Evolutionary conservation across 345 rosid genomes (phyloP), one percentile per base, ranked within the genome.

Genomic region (Eucalyptus viminalis): DNA sequence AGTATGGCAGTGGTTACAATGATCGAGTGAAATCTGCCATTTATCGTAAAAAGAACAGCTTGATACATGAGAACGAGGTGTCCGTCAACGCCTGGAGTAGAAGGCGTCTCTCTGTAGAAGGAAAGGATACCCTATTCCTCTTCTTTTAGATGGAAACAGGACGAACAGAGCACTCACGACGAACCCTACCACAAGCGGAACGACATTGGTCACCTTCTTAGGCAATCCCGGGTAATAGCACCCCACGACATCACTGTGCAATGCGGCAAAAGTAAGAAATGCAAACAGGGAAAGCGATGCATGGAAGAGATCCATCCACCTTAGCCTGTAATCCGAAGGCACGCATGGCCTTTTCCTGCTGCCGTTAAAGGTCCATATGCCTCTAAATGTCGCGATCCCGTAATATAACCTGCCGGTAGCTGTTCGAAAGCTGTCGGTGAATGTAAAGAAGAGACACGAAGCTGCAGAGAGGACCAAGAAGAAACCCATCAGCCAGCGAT

Each of bases 41-140:
- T 65, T 37, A 29, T 62, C 0, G 31, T 29, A 29, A 62, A 62
- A 29, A 62, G 69, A 62, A 13, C 31, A 62, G 34, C 31, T 29
- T 29, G 69, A 62, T 62, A 15, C 76, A 7, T n/a, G 83, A 76
- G 83, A 37, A 37, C 27, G 47, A 34, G 43, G 29, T 43, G 40
- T 27, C 13, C 7, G 91, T 56, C 85, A 40, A 34, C 87, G 49
- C 91, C 94, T 93, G 62, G 90, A 90, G 69, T 87, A 56, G 50
- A 92, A 87, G 60, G 91, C 91, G 51, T 91, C 90, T 80, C 89
- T 91, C 65, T 49, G 92, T 86, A 93, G 89, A 91, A 90, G 90
- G 89, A 93, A 92, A 10, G 93, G 94, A 87, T 92, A 90, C 25
- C 95, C 95, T 47, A 92, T 92, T 29, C 94, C 93, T 76, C 92